Evolutionary conservation across 2,329 filamentous ascomycete genomes (phyloP).

Genomic region (Colletotrichum ledebouriae): DNA sequence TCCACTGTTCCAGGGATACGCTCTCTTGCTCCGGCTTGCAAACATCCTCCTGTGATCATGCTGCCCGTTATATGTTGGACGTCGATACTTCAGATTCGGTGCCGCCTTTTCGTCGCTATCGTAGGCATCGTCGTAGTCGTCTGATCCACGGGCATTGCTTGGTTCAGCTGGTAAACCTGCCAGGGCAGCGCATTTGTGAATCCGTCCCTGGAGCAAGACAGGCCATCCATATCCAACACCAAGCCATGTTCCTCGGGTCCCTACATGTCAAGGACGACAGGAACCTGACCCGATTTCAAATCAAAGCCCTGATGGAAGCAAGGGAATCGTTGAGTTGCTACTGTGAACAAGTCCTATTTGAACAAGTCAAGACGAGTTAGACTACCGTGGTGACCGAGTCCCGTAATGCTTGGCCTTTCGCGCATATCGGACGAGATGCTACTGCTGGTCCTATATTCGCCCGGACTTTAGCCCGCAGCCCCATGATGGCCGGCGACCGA

Average conservation of each 20-base stretch:
- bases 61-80: constrained; percentile 3
- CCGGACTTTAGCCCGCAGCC: too few relatives aligned
- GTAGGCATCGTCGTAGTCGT: neutral
- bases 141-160: constrained; percentile 13
- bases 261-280: neutral
- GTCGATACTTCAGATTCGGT: neutral
- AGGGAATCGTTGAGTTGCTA: neutral
- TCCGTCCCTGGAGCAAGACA: neutral
- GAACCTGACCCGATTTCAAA: neutral
- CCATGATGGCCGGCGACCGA: too few relatives aligned
- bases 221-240: neutral
- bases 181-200: neutral
- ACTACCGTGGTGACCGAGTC: too few relatives aligned
- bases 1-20: constrained; percentile 35
- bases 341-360: too few relatives aligned
- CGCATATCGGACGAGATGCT: too few relatives aligned
- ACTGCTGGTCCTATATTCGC: too few relatives aligned
- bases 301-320: neutral
- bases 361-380: neutral
- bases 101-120: neutral
- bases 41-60: constrained; percentile 37
- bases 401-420: too few relatives aligned
- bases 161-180: constrained; percentile 11
- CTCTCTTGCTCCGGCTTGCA: constrained; percentile 43
- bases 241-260: neutral